Conservation (phyloP, 139 green algal genomes). For the Tetraselmis striata region DNA sequence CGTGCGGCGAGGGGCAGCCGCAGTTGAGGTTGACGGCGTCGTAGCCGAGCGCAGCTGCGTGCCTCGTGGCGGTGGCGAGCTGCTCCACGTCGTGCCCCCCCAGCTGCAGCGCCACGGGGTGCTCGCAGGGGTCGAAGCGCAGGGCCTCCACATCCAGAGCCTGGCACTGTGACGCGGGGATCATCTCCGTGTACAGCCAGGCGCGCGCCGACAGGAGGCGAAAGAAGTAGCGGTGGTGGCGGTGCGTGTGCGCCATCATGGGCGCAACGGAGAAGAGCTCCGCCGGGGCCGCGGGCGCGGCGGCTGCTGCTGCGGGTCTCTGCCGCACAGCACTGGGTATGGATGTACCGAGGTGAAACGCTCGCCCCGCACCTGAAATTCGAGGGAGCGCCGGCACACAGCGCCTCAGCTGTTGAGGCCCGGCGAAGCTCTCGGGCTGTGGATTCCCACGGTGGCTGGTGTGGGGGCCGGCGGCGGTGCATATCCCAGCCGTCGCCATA, state of each 20-base stretch:
- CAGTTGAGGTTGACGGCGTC: slow-evolving; percentile 51
- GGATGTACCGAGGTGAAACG: too few species aligned
- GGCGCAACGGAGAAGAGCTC: slow-evolving; percentile 9
- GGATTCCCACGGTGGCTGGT: too few species aligned
- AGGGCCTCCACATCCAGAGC: background rate
- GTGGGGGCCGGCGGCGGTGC: too few species aligned
- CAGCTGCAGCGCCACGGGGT: slow-evolving; percentile 43
- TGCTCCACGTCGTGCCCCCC: slow-evolving; percentile 32
- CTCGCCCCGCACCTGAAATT: too few species aligned
- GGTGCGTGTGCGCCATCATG: slow-evolving; percentile 48
- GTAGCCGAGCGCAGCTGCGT: slow-evolving; percentile 34
- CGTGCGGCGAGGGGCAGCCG: background rate
- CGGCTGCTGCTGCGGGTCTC: too few species aligned
- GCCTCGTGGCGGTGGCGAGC: slow-evolving; percentile 24
- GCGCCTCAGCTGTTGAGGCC: too few species aligned
- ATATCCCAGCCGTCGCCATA: too few species aligned
- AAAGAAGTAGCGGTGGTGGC: slow-evolving; percentile 30
- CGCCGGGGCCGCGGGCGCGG: too few species aligned
- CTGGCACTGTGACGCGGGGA: slow-evolving; percentile 18
- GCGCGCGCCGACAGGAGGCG: slow-evolving; percentile 28
- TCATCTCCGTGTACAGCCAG: slow-evolving; percentile 56
- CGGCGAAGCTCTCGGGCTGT: too few species aligned
- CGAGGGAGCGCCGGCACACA: too few species aligned
- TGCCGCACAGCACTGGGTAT: too few species aligned
- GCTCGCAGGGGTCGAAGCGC: background rate